Base-by-base conservation (phyloP, 2,329 filamentous ascomycete species). In the Ascochyta viciae-villosae region DNA sequence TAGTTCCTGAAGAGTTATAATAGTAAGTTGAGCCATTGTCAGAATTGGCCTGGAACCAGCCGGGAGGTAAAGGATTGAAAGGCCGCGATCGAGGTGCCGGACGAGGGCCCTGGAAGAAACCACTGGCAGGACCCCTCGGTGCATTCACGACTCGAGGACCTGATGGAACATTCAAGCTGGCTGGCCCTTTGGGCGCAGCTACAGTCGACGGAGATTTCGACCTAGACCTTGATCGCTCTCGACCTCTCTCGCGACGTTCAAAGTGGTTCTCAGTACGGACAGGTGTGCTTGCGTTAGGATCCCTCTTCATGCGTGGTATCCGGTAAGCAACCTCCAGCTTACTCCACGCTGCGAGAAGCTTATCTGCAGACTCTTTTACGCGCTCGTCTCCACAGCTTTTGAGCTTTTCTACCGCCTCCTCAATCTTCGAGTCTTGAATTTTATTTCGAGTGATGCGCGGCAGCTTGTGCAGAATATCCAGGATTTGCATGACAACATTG, bases 361-460 rank as follows among this genome's bases (percentile, higher is more conserved):
- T 83, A 50, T 83, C 84, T 5, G 94, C 87, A 68, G 89, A 88
- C 19, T 84, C 82, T 24, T 88, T 84, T 19, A 99, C 91, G 56
- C 89, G 83, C 59, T 91, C 87, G 69, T 96, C 88, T 8, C 88
- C 86, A 16, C 86, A 89, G 12, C 78, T 78, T 1, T 82, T 84
- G 47, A 98, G 79, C 3, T 84, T 83, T 67, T 91, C 82, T 38
- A 99, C 85, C 0, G 89, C 89, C 2, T 87, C 83, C 74, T 98
- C 95, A 59, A 99, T 97, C 68, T 96, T 96, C 8, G 95, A 96
- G 69, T 96, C 93, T 63, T 91, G 88, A 55, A 99, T 97, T 78
- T 99, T 99, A 81, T 99, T 99, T 57, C 92, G 89, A 19, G 95
- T 98, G 45, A 98, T 81, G 9, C 94, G 89, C 0, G 95, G 95